Evolutionary conservation across 2,329 filamentous ascomycete species (phyloP), one percentile per base, ranked within the genome.

Genomic region (Phialocephala sp.): DNA sequence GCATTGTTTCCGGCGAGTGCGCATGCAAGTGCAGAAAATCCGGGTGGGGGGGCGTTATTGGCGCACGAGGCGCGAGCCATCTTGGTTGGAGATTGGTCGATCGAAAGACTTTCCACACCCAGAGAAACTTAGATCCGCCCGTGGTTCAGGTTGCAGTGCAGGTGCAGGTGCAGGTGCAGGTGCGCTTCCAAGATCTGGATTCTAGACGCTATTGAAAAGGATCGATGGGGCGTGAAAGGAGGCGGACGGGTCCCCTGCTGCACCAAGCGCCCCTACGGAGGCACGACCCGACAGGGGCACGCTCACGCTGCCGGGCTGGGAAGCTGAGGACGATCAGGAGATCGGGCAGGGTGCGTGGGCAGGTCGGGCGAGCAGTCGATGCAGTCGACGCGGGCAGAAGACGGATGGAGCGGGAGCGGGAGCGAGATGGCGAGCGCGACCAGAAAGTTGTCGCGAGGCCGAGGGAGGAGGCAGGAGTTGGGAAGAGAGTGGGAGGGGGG

Each of bases 121-220:
- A 32, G 27, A 32, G 27, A 32, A 32, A 32, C 27, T 32, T 6
- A 32, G 41, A 43, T 18, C 41, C 41, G 41, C 41, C 41, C 15
- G 41, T 43, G 41, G n/a, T 43, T 43, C 41, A n/a, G 41, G 41
- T 32, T 6, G 41, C 18, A 14, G n/a, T 43, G 12, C 41, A n/a
- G 41, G 41, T 32, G 27, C 27, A 32, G 27, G 27, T 32, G 27
- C 27, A 32, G 27, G 27, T 32, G 27, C 27, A 32, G 37, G n/a
- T 50, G 45, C n/a, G 45, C 8, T 50, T 50, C 45, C 45, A 50
- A 50, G 45, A 50, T 50, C 45, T 50, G 41, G 14, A 32, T 18
- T n/a, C 18, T 18, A 6, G 45, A 50, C 43, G 45, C 45, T 50
- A 50, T 50, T 50, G 45, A 50, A 50, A 50, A 50, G 45, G 45